These are phyloP conservation scores for Schizochytrium sp. DNA, from an alignment of 108 stramenopile species.

Conservation along the genomic window DNA sequence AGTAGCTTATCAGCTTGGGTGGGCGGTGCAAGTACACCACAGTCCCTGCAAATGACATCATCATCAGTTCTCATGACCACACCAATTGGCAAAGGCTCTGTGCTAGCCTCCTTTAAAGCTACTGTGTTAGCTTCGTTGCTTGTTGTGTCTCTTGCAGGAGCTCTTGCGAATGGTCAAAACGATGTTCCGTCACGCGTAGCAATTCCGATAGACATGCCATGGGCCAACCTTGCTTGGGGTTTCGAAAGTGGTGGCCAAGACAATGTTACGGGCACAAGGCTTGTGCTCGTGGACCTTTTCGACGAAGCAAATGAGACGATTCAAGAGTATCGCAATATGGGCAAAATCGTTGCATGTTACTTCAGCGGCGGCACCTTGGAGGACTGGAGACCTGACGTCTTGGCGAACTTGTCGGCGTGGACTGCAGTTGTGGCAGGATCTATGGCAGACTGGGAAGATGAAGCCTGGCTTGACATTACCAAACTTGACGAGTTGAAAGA, in stretches of 20 bases:
- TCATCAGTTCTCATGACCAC: too few species aligned
- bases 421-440: background rate
- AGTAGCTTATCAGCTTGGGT: too few species aligned
- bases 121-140: background rate
- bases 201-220: background rate
- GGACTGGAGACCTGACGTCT: background rate
- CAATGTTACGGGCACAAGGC: background rate
- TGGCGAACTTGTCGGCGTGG: background rate
- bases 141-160: background rate
- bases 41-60: too few species aligned
- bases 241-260: conserved; percentile 16
- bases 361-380: conserved; percentile 48
- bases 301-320: background rate
- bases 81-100: too few species aligned
- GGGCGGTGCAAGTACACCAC: too few species aligned
- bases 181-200: background rate
- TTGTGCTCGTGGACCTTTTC: conserved; percentile 26
- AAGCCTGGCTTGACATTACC: conserved; percentile 64
- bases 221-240: conserved; percentile 53
- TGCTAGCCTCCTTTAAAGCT: background rate
- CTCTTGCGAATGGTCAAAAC: background rate
- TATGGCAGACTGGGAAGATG: conserved; percentile 57
- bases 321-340: background rate
- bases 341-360: conserved; percentile 42
- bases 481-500: conserved; percentile 36